Percentiles rank a stretch among this genome's conserved stretches.
Evolutionary conservation across 805 yeast species (phyloP).

Genomic region (Lipomyces starkeyi): DNA sequence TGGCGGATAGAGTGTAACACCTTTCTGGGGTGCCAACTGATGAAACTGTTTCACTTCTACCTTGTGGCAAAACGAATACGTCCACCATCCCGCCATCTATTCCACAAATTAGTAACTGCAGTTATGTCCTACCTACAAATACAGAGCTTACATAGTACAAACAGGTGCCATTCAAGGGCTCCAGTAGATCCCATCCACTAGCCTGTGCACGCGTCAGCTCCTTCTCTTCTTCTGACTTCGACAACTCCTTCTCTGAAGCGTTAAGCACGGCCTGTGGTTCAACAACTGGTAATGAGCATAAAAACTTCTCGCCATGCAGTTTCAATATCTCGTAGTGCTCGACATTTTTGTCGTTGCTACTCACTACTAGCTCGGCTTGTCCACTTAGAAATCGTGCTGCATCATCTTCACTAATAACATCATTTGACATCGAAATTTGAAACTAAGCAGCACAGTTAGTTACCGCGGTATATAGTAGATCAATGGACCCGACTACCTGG

Average conservation of each 20-base stretch:
- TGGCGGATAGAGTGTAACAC: conserved; percentile 31
- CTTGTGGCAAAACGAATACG: conserved; percentile 39
- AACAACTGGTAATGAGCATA: conserved; percentile 29
- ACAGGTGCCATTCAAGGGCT: conserved; percentile 37
- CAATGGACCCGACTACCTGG: conserved; percentile 19
- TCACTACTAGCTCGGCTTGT: background rate
- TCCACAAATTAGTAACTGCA: background rate
- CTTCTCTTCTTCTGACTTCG: conserved; percentile 34
- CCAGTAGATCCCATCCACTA: conserved; percentile 37
- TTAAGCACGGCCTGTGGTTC: conserved; percentile 20
- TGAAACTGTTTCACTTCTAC: conserved; percentile 38
- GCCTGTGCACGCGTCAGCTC: conserved; percentile 31
- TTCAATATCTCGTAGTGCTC: conserved; percentile 21
- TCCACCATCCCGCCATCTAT: conserved; percentile 41
- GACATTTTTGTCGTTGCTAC: background rate
- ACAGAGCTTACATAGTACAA: conserved; percentile 32
- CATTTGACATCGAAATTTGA: conserved; percentile 23
- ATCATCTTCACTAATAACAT: conserved; percentile 18
- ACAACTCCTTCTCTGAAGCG: conserved; percentile 22
- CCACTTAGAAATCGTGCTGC: conserved; percentile 4
- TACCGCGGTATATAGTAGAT: background rate
- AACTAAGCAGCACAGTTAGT: conserved; percentile 13
- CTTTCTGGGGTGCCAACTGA: conserved; percentile 35
- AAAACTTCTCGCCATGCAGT: conserved; percentile 16
- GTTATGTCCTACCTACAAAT: background rate